Evolutionary conservation across 2,329 filamentous ascomycete genomes (phyloP), one percentile per base, ranked within the genome.

Genomic region (Epichloe scottii): DNA sequence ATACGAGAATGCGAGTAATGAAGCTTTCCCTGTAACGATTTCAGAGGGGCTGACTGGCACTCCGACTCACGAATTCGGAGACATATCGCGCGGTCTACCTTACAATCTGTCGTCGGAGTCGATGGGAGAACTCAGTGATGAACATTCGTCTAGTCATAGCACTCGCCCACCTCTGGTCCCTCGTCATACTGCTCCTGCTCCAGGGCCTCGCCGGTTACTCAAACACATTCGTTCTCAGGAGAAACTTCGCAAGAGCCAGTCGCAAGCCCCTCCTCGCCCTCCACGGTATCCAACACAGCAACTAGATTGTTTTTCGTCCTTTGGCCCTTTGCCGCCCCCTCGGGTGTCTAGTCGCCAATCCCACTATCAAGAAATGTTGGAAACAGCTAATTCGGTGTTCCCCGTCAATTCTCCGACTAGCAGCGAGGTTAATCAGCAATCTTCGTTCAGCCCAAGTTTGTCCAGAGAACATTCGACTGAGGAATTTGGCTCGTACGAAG

Each of bases 301-400:
- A 35, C 54, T 59, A 34, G 63, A 56, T 17, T 51, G 53, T 42
- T 58, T 58, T 11, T 64, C 54, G 56, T 64, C 49, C 58, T 61
- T 60, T 15, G 68, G 72, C 2, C 70, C 75, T 3, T 62, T 72
- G 12, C 70, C 73, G 3, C 78, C 77, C 5, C 73, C 75, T 3
- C 73, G 79, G 21, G 65, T 73, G 21, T 81, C 79, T 0, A 82
- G 79, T 57, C 74, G 78, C 12, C 65, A 71, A 14, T 76, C 72
- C 8, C 66, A 66, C n/a, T 68, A 70, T 34, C 73, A 72, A 43
- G 68, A 70, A 11, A 63, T 67, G 2, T 35, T 45, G 41, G 72
- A 74, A 49, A 60, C 67, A 2, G 54, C 68, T 11, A 59, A 62
- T 19, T 63, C 58, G 33, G 59, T 63, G 2, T 58, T 59, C 10